A percentile compares a stretch with the other conserved stretches of the same genome.
Evolutionary conservation across 2,329 filamentous ascomycete species (phyloP).

Genomic region (Macrophomina pseudophaseolina): DNA sequence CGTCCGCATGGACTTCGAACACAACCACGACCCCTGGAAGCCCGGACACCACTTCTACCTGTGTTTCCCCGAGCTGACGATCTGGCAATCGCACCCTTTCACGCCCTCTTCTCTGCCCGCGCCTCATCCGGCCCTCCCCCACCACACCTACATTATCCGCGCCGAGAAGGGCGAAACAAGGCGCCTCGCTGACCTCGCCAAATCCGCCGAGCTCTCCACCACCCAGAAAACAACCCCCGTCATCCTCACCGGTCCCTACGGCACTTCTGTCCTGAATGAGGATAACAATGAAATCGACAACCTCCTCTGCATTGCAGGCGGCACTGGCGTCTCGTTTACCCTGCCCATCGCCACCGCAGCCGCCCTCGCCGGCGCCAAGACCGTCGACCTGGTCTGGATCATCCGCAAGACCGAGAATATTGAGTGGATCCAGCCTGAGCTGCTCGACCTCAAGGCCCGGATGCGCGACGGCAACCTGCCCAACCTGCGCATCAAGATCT

Average conservation of each 20-base stretch:
- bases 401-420: constrained; percentile 40
- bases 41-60: constrained; percentile 75
- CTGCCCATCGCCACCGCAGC: constrained; percentile 42
- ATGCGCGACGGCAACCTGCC: constrained; percentile 23
- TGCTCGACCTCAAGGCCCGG: constrained; percentile 32
- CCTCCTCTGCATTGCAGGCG: constrained; percentile 43
- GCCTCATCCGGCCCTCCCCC: constrained; percentile 40
- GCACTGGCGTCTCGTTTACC: constrained; percentile 46
- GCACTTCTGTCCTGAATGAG: constrained; percentile 34
- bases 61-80: constrained; percentile 67
- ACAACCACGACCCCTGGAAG: constrained; percentile 65
- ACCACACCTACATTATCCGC: constrained; percentile 45
- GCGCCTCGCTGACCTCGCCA: constrained; percentile 40
- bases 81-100: constrained; percentile 77
- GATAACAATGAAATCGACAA: constrained; percentile 34
- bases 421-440: constrained; percentile 43
- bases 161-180: constrained; percentile 41
- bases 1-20: constrained; percentile 68
- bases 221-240: constrained; percentile 34
- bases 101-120: constrained; percentile 63
- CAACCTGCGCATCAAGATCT: constrained; percentile 20
- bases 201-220: constrained; percentile 21
- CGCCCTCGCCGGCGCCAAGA: constrained; percentile 35
- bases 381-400: constrained; percentile 42
- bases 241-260: constrained; percentile 43